These are phyloP conservation scores for Ascochyta lentis DNA, from an alignment of 2,329 filamentous ascomycete species.

Conservation along the genomic window DNA sequence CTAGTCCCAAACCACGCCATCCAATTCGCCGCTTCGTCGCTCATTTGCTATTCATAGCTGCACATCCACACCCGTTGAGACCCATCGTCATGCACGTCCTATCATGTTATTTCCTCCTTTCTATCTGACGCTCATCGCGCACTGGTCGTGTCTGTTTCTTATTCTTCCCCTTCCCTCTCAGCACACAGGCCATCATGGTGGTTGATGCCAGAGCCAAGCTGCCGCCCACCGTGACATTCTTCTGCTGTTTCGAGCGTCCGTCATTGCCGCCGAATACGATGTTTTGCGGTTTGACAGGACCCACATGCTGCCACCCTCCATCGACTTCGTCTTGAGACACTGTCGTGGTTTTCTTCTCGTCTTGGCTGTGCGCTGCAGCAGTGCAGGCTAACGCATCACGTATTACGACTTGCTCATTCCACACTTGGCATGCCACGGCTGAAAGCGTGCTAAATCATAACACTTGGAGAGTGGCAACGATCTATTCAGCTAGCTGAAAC, in stretches of 20 bases:
- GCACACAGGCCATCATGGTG: too few species aligned
- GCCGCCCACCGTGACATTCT: background rate
- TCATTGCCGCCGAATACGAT: slow-evolving; percentile 6
- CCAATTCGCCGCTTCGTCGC: slow-evolving; percentile 16
- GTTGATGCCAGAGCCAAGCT: background rate
- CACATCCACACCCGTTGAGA: slow-evolving; percentile 15
- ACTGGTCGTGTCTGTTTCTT: background rate
- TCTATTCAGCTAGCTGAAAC: slow-evolving; percentile 3
- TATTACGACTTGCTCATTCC: slow-evolving; percentile 4
- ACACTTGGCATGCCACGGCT: slow-evolving; percentile 8
- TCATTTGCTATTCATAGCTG: slow-evolving; percentile 15
- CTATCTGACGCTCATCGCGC: slow-evolving; percentile 1
- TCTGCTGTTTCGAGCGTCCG: background rate
- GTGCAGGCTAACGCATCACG: slow-evolving; percentile 2
- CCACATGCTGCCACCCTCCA: slow-evolving; percentile 2
- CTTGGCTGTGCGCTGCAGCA: slow-evolving; percentile 3
- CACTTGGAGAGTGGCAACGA: background rate
- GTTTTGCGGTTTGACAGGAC: slow-evolving; percentile 1
- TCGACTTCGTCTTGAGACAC: slow-evolving; percentile 9
- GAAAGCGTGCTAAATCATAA: background rate
- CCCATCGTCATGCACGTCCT: slow-evolving; percentile 17
- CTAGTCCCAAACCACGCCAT: slow-evolving; percentile 9
- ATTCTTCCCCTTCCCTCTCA: too few species aligned
- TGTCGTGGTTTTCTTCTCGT: background rate
- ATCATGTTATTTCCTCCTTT: slow-evolving; percentile 5